Conservation (phyloP, 129 eudicot species). For the Smallanthus sonchifolius region DNA sequence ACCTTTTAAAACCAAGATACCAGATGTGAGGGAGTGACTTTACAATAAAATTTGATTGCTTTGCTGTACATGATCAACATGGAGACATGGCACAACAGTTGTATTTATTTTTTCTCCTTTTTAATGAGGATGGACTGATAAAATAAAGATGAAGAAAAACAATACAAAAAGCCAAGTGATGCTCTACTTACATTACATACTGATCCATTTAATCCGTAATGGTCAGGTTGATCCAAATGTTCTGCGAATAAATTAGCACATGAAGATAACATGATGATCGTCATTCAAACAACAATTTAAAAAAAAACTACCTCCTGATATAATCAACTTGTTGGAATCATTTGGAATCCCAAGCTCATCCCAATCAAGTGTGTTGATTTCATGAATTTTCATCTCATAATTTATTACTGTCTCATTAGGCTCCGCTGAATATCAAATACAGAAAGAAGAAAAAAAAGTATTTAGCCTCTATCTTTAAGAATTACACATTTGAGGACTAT, state of each 20-base stretch:
- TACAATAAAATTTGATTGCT: not conserved
- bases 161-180: constrained; percentile 2
- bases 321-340: constrained; percentile 42
- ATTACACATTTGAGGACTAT: not conserved
- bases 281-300: not conserved
- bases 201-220: constrained; percentile 33
- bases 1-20: too few relatives aligned
- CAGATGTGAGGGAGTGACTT: not conserved
- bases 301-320: constrained; percentile 45
- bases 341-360: constrained; percentile 74
- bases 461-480: not conserved
- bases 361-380: constrained; percentile 90
- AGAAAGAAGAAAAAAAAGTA: not conserved
- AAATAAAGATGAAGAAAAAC: not conserved
- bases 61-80: not conserved
- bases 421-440: constrained; percentile 29
- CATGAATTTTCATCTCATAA: constrained; percentile 75
- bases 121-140: not conserved
- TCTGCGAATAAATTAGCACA: constrained; percentile 4
- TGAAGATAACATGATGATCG: not conserved
- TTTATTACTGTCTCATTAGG: constrained; percentile 38
- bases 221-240: constrained; percentile 37
- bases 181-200: constrained; percentile 43
- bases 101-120: not conserved
- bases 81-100: too few relatives aligned